Evolutionary conservation across 768 basidiomycete genomes (phyloP), one percentile per base, ranked within the genome.

Genomic region (Nidularia sp.): DNA sequence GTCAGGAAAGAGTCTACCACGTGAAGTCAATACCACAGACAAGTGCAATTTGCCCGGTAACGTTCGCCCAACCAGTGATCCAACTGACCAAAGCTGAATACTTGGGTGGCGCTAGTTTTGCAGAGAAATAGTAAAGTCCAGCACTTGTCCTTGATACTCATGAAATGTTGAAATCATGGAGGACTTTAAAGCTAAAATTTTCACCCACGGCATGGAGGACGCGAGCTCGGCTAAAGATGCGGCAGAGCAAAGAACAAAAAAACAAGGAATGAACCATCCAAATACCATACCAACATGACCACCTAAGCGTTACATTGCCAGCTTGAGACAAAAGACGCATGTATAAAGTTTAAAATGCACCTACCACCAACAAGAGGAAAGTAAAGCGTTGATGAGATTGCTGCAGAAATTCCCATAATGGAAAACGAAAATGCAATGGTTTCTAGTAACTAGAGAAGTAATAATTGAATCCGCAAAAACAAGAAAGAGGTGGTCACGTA

Each of bases 51-150:
- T 85, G 83, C 29, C 83, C 83, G 6, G 82, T 82, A 45, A 85
- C 74, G 32, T 55, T 58, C 9, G 57, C 52, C 54, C 57, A 55
- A 56, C 72, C 81, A 45, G 82, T 84, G 49, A 84, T 76, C 81
- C 82, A 84, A 55, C 84, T 83, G 1, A 84, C 81, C 48, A 90
- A 66, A 6, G 85, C 74, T 2, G 83, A 75, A 51, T 81, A 80
- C 58, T 76, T 72, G 4, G 75, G 74, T 1, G 85, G 84, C 2
- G 88, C 87, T 42, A 90, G 65, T 61, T 85, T 88, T 0, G 87
- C 84, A 2, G 87, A 85, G 65, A 88, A 89, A 63, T 88, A 90
- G 62, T 89, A 89, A 13, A 90, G 70, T 0, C 87, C 88, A 6
- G 88, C 87, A 55, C 87, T 89, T 22, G 88, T 90, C 4, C 25